These are phyloP conservation scores for Geranium brycei DNA, from an alignment of 345 rosid species.

Conservation along the genomic window DNA sequence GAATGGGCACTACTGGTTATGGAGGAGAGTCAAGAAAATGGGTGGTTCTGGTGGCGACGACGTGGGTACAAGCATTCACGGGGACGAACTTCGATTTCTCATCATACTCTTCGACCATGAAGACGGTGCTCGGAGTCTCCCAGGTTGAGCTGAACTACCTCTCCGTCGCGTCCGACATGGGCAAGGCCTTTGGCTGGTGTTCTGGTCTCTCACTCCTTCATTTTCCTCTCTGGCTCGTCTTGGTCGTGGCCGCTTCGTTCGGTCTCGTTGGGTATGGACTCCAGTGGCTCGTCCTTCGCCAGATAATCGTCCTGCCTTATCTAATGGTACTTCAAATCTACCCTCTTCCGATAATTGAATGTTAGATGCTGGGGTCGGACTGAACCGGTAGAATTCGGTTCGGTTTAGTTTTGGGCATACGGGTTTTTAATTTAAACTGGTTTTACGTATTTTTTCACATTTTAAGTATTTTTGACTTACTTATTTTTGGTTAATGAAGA, in stretches of 20 bases:
- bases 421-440: too few relatives aligned
- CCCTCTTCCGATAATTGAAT: not conserved
- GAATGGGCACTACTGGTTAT: too few relatives aligned
- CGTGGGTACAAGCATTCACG: constrained; percentile 68
- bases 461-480: too few relatives aligned
- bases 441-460: too few relatives aligned
- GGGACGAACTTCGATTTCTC: constrained; percentile 85
- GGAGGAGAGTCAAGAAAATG: constrained; percentile 51
- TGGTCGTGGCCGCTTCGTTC: constrained; percentile 40
- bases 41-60: constrained; percentile 48
- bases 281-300: constrained; percentile 58
- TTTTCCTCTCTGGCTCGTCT: constrained; percentile 47
- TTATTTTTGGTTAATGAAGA: too few relatives aligned
- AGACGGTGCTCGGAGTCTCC: constrained; percentile 54
- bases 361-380: too few relatives aligned
- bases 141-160: constrained; percentile 58
- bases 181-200: constrained; percentile 72
- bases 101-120: constrained; percentile 44
- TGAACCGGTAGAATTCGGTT: too few relatives aligned
- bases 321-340: constrained; percentile 31
- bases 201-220: constrained; percentile 41
- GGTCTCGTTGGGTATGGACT: constrained; percentile 52
- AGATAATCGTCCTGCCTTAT: constrained; percentile 44
- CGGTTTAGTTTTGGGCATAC: too few relatives aligned
- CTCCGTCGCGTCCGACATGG: constrained; percentile 68